Base-by-base conservation (phyloP, 116 monocot genomes). In the Cymodocea nodosa region DNA sequence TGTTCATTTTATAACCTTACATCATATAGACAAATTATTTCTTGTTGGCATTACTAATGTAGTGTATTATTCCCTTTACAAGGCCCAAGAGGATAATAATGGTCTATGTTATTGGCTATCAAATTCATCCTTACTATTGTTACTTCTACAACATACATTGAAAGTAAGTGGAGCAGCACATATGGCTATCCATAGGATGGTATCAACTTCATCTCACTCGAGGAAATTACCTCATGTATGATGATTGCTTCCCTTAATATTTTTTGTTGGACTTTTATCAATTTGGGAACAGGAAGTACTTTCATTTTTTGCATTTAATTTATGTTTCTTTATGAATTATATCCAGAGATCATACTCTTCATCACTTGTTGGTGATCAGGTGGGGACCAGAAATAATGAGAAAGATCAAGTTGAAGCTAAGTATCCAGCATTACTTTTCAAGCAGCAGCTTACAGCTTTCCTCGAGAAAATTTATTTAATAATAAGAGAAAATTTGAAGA, bases 401-500 rank as follows among this genome's bases (percentile, higher is more conserved):
- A 37, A 4, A 37, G 4, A 37, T 6, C 2, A 37, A 37, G 37
- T 37, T 37, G 37, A 37, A 37, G 89, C 89, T 37, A 89, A 80
- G 60, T 89, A 89, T 63, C 85, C 89, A 25, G 89, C 89, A 39
- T 78, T 85, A 67, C 85, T 89, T 66, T 89, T 89, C 55, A 89
- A 89, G 68, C 89, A 89, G 73, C 89, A 89, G 51, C 79, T 89
- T 62, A 85, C 89, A 15, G 89, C 82, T 60, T 85, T 73, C 52
- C 72, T 89, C 15, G 89, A 89, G 70, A 89, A 89, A 73, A 85
- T 89, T 56, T 89, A 85, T 75, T 85, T 85, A 69, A 82, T 89
- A 73, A 75, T 89, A 60, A 55, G 85, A 36, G 89, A 89, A 53
- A 89, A 89, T 71, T 44, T 85, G 60, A 89, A 89, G 60, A 85